Conservation (phyloP, 140 eudicot species). For the Ambrosia hybrid region DNA sequence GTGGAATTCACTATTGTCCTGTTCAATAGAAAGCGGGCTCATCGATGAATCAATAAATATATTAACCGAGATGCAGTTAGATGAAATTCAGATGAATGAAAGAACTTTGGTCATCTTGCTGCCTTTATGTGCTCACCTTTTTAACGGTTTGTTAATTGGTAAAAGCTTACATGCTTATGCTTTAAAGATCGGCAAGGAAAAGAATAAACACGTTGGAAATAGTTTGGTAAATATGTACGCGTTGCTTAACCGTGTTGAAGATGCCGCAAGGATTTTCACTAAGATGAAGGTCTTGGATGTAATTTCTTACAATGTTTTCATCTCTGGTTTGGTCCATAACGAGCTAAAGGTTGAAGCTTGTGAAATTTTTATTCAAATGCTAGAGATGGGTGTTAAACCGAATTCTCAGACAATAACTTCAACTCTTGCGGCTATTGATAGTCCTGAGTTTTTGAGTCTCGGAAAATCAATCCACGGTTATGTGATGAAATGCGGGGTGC, state of each 20-base stretch:
- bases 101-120: conserved; percentile 42
- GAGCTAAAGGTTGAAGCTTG: conserved; percentile 36
- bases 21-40: conserved; percentile 37
- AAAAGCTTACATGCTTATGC: conserved; percentile 53
- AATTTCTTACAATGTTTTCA: conserved; percentile 45
- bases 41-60: conserved; percentile 32
- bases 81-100: conserved; percentile 40
- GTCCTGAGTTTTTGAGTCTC: conserved; percentile 14
- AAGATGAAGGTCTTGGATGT: conserved; percentile 34
- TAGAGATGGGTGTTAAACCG: conserved; percentile 33
- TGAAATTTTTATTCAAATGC: conserved; percentile 39
- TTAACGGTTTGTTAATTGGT: conserved; percentile 37
- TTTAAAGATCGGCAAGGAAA: conserved; percentile 42
- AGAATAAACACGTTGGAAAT: conserved; percentile 32
- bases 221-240: conserved; percentile 47
- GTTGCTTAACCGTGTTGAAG: conserved; percentile 32
- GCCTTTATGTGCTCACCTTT: conserved; percentile 35
- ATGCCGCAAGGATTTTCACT: conserved; percentile 35
- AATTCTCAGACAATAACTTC: conserved; percentile 49
- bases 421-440: conserved; percentile 33
- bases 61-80: conserved; percentile 40
- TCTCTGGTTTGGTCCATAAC: conserved; percentile 39
- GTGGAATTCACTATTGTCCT: conserved; percentile 59
- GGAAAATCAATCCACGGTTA: conserved; percentile 56
- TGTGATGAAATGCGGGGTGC: conserved; percentile 39